Evolutionary conservation across 2,329 filamentous ascomycete species (phyloP), one percentile per base, ranked within the genome.

Genomic region (Fonsecaea multimorphosa): DNA sequence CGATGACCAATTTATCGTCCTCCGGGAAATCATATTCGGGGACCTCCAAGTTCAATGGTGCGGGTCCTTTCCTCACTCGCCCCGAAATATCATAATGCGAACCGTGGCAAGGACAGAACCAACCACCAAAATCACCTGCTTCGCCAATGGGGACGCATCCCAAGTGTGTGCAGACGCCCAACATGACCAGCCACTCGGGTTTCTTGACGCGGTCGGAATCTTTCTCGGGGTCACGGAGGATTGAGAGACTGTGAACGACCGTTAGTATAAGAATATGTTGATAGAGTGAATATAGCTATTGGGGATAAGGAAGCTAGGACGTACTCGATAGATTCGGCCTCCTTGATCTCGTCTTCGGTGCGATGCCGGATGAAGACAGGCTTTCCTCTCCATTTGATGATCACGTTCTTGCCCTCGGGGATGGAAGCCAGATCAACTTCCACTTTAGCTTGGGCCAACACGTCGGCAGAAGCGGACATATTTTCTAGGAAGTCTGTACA

Each of bases 341-440:
- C 91, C 77, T 93, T 88, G 84, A 99, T 98, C 85, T 99, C 95
- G 76, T 86, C 85, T 76, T 88, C 83, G 75, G 95, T 99, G 78
- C 95, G 92, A 90, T 99, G 95, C 81, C 95, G 93, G 88, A 99
- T 93, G 86, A 99, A 99, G 80, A 99, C 93, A 81, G 95, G 95
- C 91, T 99, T 99, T 81, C 95, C 95, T 86, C 95, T 91, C 95
- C 95, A 99, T 86, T 99, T 99, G 87, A 99, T 96, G 81, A 99
- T 96, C 80, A 99, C 95, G 85, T 99, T 99, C 91, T 98, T 99
- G 87, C 95, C 95, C 86, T 98, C 94, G 70, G 95, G 95, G 76
- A 99, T 98, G 71, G 92, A 81, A 76, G 85, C 85, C 73, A 99
- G 90, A 81, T 97, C 92, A 74, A 99, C 91, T 85, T 99, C 95